Evolutionary conservation across 2,329 filamentous ascomycete genomes (phyloP).

Genomic region (Arthrobotrys conoides): DNA sequence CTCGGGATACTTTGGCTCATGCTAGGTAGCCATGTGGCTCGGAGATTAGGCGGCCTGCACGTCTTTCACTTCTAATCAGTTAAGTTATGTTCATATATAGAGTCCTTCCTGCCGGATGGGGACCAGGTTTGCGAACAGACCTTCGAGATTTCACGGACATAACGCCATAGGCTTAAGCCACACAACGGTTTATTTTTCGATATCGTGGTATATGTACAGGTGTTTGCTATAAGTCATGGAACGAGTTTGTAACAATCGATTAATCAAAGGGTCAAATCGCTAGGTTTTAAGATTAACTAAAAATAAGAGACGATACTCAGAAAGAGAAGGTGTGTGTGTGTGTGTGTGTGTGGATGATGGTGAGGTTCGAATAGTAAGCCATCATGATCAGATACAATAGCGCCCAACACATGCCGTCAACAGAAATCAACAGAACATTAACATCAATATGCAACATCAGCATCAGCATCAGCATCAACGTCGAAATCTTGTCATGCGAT

Average conservation of each 20-base stretch:
- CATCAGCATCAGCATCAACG: constrained; percentile 15
- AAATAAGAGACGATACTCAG: constrained; percentile 10
- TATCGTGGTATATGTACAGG: constrained; percentile 28
- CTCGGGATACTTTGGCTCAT: constrained; percentile 22
- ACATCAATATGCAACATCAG: constrained; percentile 5
- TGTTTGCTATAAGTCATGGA: constrained; percentile 5
- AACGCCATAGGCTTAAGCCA: constrained; percentile 14
- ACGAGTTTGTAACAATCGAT: constrained; percentile 13
- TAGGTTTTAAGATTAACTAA: constrained; percentile 26
- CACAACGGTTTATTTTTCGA: neutral
- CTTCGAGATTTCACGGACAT: constrained; percentile 34
- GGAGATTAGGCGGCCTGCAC: constrained; percentile 42
- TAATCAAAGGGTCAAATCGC: constrained; percentile 13
- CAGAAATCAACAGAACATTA: constrained; percentile 2
- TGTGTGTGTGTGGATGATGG: constrained; percentile 4
- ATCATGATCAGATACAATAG: constrained; percentile 3
- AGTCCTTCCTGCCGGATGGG: constrained; percentile 39
- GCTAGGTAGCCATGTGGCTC: constrained; percentile 52
- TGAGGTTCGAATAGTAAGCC: constrained; percentile 26
- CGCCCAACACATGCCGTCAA: constrained; percentile 6
- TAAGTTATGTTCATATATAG: constrained; percentile 30
- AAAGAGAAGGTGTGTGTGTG: constrained; percentile 11
- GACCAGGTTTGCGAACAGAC: constrained; percentile 39
- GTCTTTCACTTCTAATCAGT: constrained; percentile 14
- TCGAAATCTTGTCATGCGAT: constrained; percentile 8